Evolutionary conservation across 345 rosid genomes (phyloP).

Genomic region (Citrus medica): DNA sequence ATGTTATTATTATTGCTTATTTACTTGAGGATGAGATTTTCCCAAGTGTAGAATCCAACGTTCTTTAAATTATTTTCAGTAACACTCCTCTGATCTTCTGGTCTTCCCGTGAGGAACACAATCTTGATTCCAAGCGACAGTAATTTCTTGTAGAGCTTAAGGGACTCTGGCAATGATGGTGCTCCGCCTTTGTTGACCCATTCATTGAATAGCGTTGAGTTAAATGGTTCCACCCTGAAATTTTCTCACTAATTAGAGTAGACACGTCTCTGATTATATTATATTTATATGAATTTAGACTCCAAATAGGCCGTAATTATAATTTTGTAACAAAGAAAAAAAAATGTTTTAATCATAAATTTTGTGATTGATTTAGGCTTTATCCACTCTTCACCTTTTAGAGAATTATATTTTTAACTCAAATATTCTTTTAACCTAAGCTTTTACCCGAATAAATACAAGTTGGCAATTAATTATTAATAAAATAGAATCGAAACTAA

Average conservation of each 20-base stretch:
- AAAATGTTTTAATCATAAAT: too few relatives aligned
- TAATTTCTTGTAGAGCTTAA: constrained; percentile 25
- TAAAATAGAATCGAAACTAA: too few relatives aligned
- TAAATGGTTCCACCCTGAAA: constrained; percentile 27
- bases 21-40: constrained; percentile 38
- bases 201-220: constrained; percentile 14
- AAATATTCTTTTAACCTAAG: too few relatives aligned
- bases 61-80: constrained; percentile 28
- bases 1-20: constrained; percentile 9
- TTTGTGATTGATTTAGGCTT: too few relatives aligned
- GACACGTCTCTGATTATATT: too few relatives aligned
- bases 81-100: constrained; percentile 16
- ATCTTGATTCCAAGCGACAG: constrained; percentile 30
- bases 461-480: too few relatives aligned
- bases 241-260: background rate
- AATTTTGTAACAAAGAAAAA: too few relatives aligned
- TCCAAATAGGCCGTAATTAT: too few relatives aligned
- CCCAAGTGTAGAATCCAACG: constrained; percentile 44
- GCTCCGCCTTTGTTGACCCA: constrained; percentile 39
- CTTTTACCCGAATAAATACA: too few relatives aligned
- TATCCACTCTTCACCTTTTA: too few relatives aligned
- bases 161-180: constrained; percentile 40
- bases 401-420: too few relatives aligned
- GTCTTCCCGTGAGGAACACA: constrained; percentile 44
- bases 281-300: too few relatives aligned